Percentiles rank a stretch among this genome's conserved stretches.
These are phyloP conservation scores for Pichia membranifaciens DNA, from an alignment of 805 yeast species.

Conservation along the genomic window DNA sequence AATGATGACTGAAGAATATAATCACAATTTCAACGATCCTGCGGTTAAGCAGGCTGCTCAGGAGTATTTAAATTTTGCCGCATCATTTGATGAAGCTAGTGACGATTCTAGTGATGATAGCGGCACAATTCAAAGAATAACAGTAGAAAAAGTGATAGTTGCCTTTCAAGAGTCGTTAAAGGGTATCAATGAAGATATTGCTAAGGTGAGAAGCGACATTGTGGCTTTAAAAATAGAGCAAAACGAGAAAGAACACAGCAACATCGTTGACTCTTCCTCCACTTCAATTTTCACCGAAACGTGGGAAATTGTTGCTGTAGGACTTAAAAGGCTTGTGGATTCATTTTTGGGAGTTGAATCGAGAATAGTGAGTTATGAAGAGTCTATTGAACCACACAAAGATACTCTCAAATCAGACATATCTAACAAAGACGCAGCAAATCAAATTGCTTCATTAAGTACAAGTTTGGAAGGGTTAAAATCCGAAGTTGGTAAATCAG, in stretches of 20 bases:
- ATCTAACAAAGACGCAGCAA: constrained; percentile 5
- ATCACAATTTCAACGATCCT: constrained; percentile 79
- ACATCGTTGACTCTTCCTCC: not conserved
- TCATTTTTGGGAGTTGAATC: constrained; percentile 22
- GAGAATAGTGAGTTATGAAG: not conserved
- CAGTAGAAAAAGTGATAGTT: not conserved
- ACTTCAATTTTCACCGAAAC: not conserved
- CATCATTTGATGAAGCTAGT: constrained; percentile 15
- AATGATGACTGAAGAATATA: constrained; percentile 52
- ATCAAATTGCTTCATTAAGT: constrained; percentile 21
- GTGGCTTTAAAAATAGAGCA: not conserved
- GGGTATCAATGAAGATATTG: not conserved
- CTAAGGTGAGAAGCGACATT: constrained; percentile 1
- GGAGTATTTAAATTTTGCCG: constrained; percentile 42
- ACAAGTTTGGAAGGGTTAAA: constrained; percentile 23
- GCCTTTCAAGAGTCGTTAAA: not conserved
- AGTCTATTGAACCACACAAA: not conserved
- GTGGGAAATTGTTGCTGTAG: not conserved
- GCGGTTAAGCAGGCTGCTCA: constrained; percentile 74
- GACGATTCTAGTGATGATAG: not conserved
- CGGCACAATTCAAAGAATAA: not conserved
- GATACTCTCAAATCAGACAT: not conserved
- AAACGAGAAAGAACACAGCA: not conserved
- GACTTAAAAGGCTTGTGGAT: constrained; percentile 10
- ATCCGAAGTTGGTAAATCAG: constrained; percentile 13